Evolutionary conservation across 257 asterid genomes (phyloP).

Genomic region (Coffea eugenioides): DNA sequence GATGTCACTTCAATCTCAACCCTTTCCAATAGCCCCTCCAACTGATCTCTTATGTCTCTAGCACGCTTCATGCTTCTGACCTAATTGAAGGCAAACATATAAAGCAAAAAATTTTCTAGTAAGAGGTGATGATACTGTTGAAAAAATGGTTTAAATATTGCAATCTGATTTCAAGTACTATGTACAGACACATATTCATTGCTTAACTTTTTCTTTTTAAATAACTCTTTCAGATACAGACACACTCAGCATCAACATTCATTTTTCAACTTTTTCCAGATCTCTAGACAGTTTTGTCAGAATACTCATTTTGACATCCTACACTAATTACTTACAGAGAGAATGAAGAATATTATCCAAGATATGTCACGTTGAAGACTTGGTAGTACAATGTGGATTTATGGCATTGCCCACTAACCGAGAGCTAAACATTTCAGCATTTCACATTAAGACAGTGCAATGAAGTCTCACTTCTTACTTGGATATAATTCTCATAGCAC

Average conservation of each 20-base stretch:
- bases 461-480: constrained; percentile 44
- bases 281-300: too few relatives aligned
- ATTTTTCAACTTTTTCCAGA: too few relatives aligned
- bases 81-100: constrained; percentile 33
- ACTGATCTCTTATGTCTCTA: constrained; percentile 91
- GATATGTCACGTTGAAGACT: neutral
- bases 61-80: constrained; percentile 95
- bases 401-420: neutral
- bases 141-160: neutral
- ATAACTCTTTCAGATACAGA: neutral
- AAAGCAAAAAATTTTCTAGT: neutral
- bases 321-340: neutral
- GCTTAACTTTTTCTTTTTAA: too few relatives aligned
- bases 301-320: neutral
- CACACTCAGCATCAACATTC: neutral
- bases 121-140: neutral
- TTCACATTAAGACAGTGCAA: neutral
- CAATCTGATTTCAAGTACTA: too few relatives aligned
- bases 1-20: constrained; percentile 77
- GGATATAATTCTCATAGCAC: constrained; percentile 91
- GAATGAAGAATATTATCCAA: neutral
- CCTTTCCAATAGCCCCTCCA: constrained; percentile 83
- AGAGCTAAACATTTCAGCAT: neutral
- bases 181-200: too few relatives aligned
- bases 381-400: neutral